Conservation (phyloP, 768 basidiomycete species). For the Amanita rubescens region DNA sequence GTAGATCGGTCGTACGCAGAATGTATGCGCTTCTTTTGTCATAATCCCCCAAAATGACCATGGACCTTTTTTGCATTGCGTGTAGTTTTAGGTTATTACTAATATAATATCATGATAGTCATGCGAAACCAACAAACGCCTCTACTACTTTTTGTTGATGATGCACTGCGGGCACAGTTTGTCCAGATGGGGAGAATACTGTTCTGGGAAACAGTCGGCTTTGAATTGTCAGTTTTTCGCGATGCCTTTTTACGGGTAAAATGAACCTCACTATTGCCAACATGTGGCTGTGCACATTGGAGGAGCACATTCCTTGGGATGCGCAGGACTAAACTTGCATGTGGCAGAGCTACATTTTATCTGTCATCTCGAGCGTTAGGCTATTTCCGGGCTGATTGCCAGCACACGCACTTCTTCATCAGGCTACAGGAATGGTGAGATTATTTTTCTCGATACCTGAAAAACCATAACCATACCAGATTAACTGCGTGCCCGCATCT, state of each 20-base stretch:
- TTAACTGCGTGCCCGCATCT: conserved; percentile 51
- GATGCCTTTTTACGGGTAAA: not conserved
- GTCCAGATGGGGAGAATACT: conserved; percentile 61
- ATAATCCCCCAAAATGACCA: not conserved
- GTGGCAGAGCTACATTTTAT: conserved; percentile 53
- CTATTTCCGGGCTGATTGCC: not conserved
- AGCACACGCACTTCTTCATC: conserved; percentile 44
- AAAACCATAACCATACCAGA: conserved; percentile 29
- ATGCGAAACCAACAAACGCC: not conserved
- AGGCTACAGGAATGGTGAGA: conserved; percentile 27
- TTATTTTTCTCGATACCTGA: not conserved
- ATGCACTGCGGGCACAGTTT: conserved; percentile 49
- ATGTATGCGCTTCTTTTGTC: not conserved
- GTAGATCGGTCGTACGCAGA: not conserved
- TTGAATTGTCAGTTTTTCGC: conserved; percentile 15
- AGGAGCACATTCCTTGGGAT: conserved; percentile 41
- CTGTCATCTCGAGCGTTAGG: conserved; percentile 22
- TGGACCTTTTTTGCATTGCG: not conserved
- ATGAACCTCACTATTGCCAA: conserved; percentile 62
- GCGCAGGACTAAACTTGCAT: conserved; percentile 59
- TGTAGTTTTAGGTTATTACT: conserved; percentile 5
- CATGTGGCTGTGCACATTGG: conserved; percentile 49
- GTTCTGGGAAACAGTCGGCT: conserved; percentile 61
- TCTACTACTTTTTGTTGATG: not conserved
- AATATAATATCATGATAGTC: conserved; percentile 1